A percentile compares a stretch with the other conserved stretches of the same genome.
Conservation (phyloP, 2,329 filamentous ascomycete genomes). For the Fusarium chlamydosporum region DNA sequence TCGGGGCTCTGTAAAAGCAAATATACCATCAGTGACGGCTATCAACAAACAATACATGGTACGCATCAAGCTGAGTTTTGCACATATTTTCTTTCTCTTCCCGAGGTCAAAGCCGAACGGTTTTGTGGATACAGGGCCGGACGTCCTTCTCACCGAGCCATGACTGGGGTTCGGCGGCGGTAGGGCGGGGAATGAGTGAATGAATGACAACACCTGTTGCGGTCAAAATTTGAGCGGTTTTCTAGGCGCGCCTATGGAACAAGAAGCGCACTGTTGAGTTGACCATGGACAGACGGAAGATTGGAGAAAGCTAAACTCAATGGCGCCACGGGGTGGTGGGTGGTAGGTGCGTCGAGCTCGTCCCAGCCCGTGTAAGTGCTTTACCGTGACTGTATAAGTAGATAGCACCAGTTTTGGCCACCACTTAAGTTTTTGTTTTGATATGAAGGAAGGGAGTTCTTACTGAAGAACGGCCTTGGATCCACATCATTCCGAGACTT, state of each 20-base stretch:
- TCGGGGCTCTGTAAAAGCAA: too few relatives aligned
- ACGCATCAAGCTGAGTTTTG: conserved; percentile 21
- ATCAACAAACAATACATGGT: background rate
- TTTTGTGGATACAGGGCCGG: conserved; percentile 11
- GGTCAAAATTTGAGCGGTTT: conserved; percentile 30
- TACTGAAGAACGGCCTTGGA: background rate
- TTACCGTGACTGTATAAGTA: conserved; percentile 35
- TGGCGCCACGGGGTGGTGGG: conserved; percentile 20
- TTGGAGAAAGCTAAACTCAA: conserved; percentile 29
- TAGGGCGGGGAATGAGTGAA: conserved; percentile 6
- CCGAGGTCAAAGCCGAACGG: conserved; percentile 41
- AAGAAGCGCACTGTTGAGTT: conserved; percentile 16
- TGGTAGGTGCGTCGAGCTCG: conserved; percentile 29
- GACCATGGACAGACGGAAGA: conserved; percentile 21
- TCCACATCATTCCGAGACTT: too few relatives aligned
- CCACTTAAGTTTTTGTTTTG: conserved; percentile 15
- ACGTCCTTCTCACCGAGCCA: conserved; percentile 47
- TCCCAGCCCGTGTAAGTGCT: conserved; percentile 28
- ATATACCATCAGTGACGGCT: too few relatives aligned
- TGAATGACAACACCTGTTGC: conserved; percentile 12
- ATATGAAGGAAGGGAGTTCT: conserved; percentile 26
- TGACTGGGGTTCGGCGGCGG: conserved; percentile 12
- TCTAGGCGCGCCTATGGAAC: conserved; percentile 48
- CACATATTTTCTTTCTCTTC: conserved; percentile 19
- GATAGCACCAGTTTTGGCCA: conserved; percentile 19